A percentile compares a stretch with the other conserved stretches of the same genome.
Conservation (phyloP, 495 filamentous ascomycete genomes). For the Usnea hakonensis region DNA sequence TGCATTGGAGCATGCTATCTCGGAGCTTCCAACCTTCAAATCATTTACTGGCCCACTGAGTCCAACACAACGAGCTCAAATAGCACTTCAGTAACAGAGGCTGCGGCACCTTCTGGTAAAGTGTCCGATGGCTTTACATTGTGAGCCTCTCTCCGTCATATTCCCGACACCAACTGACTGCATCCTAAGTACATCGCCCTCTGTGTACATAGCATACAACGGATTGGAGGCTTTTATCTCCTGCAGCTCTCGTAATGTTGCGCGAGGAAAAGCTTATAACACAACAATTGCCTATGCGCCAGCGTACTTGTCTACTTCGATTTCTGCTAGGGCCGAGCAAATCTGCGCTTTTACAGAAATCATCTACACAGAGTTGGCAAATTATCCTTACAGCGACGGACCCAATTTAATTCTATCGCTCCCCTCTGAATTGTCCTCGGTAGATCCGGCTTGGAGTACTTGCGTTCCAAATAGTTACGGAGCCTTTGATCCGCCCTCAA, state of each 20-base stretch:
- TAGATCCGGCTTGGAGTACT: background rate
- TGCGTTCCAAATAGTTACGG: background rate
- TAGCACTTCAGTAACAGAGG: background rate
- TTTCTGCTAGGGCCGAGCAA: background rate
- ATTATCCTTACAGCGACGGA: background rate
- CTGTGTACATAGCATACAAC: slow-evolving; percentile 1
- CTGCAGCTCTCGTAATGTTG: background rate
- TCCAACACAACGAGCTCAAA: background rate
- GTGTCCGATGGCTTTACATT: background rate
- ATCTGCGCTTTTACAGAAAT: background rate
- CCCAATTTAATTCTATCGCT: slow-evolving; percentile 1
- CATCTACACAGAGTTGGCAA: background rate
- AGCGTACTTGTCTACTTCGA: background rate
- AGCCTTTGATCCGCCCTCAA: background rate
- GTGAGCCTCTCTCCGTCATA: background rate
- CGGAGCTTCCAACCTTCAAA: background rate
- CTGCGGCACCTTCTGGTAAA: background rate
- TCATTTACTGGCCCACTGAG: background rate
- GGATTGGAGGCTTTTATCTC: background rate
- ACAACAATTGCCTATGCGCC: slow-evolving; percentile 3
- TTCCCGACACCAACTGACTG: background rate
- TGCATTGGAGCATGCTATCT: background rate
- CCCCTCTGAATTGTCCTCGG: background rate
- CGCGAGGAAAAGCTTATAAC: background rate
- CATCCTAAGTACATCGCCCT: background rate